Conservation (phyloP, 345 rosid genomes). For the Citrus inodora region DNA sequence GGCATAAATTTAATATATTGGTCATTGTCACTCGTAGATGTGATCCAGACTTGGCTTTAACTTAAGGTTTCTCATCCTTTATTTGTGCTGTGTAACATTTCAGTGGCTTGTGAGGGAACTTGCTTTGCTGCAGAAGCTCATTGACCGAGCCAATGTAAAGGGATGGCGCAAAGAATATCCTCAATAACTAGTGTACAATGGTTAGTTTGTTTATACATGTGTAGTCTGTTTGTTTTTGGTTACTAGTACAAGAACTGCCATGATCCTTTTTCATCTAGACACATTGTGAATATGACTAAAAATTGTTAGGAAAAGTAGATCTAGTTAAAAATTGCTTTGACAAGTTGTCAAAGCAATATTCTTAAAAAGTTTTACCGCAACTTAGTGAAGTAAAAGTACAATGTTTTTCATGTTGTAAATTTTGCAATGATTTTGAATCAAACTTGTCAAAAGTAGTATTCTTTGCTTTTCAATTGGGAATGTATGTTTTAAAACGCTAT, state of each 20-base stretch:
- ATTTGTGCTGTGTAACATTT: slow-evolving; percentile 13
- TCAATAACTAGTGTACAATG: slow-evolving; percentile 10
- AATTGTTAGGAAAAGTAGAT: not conserved
- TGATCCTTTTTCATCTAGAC: not conserved
- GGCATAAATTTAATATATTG: not conserved
- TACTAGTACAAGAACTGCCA: not conserved
- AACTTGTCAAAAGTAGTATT: too few species aligned
- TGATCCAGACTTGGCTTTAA: slow-evolving; percentile 7
- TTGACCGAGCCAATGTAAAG: slow-evolving; percentile 78
- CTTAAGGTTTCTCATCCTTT: slow-evolving; percentile 16
- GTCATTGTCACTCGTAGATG: not conserved
- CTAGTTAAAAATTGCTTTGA: not conserved
- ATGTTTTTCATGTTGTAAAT: too few species aligned
- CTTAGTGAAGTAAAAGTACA: not conserved
- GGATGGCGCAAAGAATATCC: slow-evolving; percentile 98
- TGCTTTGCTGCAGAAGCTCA: slow-evolving; percentile 48
- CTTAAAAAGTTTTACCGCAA: not conserved
- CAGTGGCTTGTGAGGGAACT: slow-evolving; percentile 77
- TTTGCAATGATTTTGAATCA: too few species aligned
- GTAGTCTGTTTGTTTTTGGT: not conserved
- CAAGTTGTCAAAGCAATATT: not conserved
- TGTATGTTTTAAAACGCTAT: too few species aligned
- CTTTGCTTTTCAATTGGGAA: too few species aligned
- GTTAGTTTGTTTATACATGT: not conserved
- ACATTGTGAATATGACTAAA: not conserved